Base-by-base conservation (phyloP, 2,329 filamentous ascomycete genomes). In the Alternaria sp. region DNA sequence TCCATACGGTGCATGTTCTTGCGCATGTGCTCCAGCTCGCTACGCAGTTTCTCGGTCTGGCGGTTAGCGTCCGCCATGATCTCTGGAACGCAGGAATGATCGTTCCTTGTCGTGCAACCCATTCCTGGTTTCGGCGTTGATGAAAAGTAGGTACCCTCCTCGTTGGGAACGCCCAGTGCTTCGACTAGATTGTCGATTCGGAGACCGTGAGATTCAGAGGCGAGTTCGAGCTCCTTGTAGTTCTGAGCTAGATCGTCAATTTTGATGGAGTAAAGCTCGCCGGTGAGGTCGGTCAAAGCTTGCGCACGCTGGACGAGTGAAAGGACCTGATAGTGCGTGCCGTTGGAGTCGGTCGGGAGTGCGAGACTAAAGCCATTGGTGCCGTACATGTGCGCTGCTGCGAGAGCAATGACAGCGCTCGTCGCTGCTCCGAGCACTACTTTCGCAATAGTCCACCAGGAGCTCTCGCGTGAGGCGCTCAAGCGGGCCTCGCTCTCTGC, bases 181-280 rank as follows among this genome's bases (percentile, higher is more conserved):
- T 74, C 72, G 15, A 73, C 72, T 1, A 76, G 23, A 19, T 70
- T 72, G 43, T 75, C 69, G 44, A 74, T 67, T 49, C 71, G 70
- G 17, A 64, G 54, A 15, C 56, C 57, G 13, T 65, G 57, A 2
- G 57, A 62, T 44, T 66, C 59, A 28, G 57, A 53, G 11, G 40
- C n/a, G n/a, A 51, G 57, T 26, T 43, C 49, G 3, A 66, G 62
- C 13, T 62, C 32, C 10, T 59, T 43, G 58, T 51, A 64, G n/a
- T 54, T 50, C 15, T 61, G 53, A 12, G 57, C 36, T 11, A 69
- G 46, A n/a, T 63, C 54, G 3, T 63, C 53, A 23, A 70, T 43
- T 9, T 68, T 59, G 26, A 61, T 43, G 10, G 26, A 47, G 57
- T 67, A 59, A 13, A 67, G 7, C 13, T 65, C 65, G 25, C 58